Evolutionary conservation across 306 rosid species (phyloP).

Genomic region (Pterocarpus macrocarpus): DNA sequence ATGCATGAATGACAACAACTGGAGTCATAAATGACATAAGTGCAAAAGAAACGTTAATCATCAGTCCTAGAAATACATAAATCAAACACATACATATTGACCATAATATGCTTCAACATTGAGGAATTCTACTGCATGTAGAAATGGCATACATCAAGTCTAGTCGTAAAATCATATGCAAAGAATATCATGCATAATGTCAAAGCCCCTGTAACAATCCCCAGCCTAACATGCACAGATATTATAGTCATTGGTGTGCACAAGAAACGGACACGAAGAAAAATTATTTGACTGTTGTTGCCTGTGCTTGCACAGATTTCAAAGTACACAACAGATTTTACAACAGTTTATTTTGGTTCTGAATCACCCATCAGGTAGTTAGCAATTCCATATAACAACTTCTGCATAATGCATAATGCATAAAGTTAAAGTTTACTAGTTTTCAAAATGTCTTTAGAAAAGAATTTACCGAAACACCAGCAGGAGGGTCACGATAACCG

Average conservation of each 20-base stretch:
- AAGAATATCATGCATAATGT: conserved; percentile 11
- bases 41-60: conserved; percentile 1
- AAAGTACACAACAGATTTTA: not conserved
- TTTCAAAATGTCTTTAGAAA: not conserved
- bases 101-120: not conserved
- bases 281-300: not conserved
- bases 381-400: conserved; percentile 13
- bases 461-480: conserved; percentile 82
- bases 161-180: conserved; percentile 9
- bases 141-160: conserved; percentile 3
- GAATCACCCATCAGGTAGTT: conserved; percentile 5
- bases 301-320: not conserved
- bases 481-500: conserved; percentile 97
- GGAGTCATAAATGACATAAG: not conserved
- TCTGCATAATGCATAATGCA: not conserved
- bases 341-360: conserved; percentile 3
- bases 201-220: conserved; percentile 16
- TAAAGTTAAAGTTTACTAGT: not conserved
- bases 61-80: not conserved
- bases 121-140: conserved; percentile 12
- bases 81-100: not conserved
- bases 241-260: conserved; percentile 1
- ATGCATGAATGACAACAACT: not conserved
- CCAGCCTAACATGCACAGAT: not conserved
- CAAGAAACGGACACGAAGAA: not conserved